Conservation (phyloP, 2,329 filamentous ascomycete species). For the Pseudogymnoascus sp. region DNA sequence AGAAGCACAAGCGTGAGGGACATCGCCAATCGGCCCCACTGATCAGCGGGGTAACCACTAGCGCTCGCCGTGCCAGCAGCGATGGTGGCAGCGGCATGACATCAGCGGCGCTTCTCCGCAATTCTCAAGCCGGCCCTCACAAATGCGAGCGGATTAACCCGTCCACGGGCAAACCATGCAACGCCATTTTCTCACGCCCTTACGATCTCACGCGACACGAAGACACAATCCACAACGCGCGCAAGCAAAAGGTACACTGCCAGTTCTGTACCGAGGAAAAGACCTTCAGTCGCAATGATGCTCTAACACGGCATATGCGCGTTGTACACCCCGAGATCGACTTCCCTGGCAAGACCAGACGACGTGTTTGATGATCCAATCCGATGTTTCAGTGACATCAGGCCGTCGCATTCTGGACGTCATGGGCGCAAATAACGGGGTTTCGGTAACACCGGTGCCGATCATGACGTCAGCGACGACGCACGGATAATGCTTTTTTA, state of each 20-base stretch:
- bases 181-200: conserved; percentile 85
- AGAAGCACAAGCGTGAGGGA: conserved; percentile 92
- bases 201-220: conserved; percentile 96
- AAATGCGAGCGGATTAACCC: conserved; percentile 90
- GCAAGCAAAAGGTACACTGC: conserved; percentile 91
- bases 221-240: conserved; percentile 91
- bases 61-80: conserved; percentile 10
- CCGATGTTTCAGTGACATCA: conserved; percentile 6
- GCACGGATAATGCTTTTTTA: background rate
- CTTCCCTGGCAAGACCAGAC: conserved; percentile 56
- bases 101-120: conserved; percentile 51
- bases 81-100: conserved; percentile 33
- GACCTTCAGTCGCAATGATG: conserved; percentile 92
- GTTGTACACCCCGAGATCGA: conserved; percentile 88
- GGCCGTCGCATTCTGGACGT: background rate
- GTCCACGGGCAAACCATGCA: conserved; percentile 89
- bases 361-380: conserved; percentile 17
- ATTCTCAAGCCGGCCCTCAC: conserved; percentile 88
- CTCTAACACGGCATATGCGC: conserved; percentile 85
- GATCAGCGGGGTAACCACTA: conserved; percentile 29
- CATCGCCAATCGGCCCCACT: conserved; percentile 65
- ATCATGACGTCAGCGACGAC: conserved; percentile 3
- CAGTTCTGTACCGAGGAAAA: conserved; percentile 92
- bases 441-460: background rate
- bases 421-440: background rate